Percentiles rank a stretch among this genome's conserved stretches.
phyloP scores from a whole-genome alignment of 106 monocot species.

The Platanthera zijinensis region DNA sequence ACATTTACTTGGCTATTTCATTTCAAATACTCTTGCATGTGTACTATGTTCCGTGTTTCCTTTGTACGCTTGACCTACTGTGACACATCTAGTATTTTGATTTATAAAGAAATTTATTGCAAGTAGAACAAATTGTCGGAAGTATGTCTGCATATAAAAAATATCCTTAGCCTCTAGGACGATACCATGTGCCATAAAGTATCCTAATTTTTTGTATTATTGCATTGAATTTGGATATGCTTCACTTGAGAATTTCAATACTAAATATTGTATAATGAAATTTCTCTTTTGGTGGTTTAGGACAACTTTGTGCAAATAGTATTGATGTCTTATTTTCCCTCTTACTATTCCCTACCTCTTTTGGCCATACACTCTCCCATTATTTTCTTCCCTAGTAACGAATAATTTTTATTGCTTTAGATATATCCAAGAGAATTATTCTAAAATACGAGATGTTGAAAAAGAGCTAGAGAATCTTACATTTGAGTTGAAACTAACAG shows the following conservation, averaged over 20 bases:
- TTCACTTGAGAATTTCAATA: background rate
- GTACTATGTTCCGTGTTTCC: too few relatives aligned
- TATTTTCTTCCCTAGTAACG: background rate
- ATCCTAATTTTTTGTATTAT: background rate
- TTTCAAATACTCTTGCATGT: too few relatives aligned
- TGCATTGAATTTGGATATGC: background rate
- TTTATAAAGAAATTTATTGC: too few relatives aligned
- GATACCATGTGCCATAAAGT: background rate
- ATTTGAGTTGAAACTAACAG: slow-evolving; percentile 91
- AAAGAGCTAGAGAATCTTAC: slow-evolving; percentile 75
- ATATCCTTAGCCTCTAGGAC: too few relatives aligned
- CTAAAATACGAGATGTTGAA: slow-evolving; percentile 96
- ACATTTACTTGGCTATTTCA: too few relatives aligned
- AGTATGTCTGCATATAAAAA: too few relatives aligned
- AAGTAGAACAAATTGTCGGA: too few relatives aligned
- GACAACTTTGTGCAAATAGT: background rate
- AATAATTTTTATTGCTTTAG: slow-evolving; percentile 21
- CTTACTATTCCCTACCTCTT: background rate
- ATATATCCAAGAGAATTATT: slow-evolving; percentile 96
- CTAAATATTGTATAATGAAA: background rate
- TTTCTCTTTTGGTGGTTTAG: background rate
- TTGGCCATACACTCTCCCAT: background rate
- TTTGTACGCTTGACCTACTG: too few relatives aligned
- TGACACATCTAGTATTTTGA: too few relatives aligned
- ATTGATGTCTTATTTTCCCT: background rate